Base-by-base conservation (phyloP, 495 filamentous ascomycete species). In the Trichocladium antarcticum region DNA sequence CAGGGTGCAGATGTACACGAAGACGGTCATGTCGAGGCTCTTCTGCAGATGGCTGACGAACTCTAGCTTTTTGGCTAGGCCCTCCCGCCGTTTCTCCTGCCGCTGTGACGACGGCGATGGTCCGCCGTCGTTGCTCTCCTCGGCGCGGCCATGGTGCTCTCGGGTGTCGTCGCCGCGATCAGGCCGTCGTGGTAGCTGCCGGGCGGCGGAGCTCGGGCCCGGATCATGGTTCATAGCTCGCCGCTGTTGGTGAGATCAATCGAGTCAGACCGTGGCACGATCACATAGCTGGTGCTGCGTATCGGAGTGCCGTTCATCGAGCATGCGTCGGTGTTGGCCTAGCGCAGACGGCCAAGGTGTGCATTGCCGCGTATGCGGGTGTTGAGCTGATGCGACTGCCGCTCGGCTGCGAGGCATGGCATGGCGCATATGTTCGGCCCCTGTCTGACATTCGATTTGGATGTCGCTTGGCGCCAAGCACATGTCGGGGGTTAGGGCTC, bases 21-120 rank as follows among this genome's bases (percentile, higher is more conserved):
- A 89, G 27, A 89, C 78, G n/a, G 89, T 49, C 55, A 82, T 82
- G 65, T 95, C 88, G 39, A 94, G 69, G 58, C 79, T 82, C 49
- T 77, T 74, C 56, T 86, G 74, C 28, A 93, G 66, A 42, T 81
- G 72, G 55, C 79, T 81, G 48, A 92, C 74, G 59, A 85, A 80
- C 45, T 80, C 69, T 31, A 76, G 68, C 64, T 78, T 77, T 66
- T 77, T 81, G 45, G 63, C 69, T 47, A 74, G 63, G 29, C 69
- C 67, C 59, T 71, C 71, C 44, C 51, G 51, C 15, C 57, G 57
- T 36, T 51, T 61, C 49, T 59, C 39, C 43, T 56, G 20, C 32
- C 39, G 45, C 28, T 48, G 38, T 34, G 42, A 17, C 32, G 29
- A 3, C 15, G 24, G 15, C 10, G 31, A 19, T 15, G 35, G 5